Base-by-base conservation (phyloP, 768 basidiomycete genomes). In the Xerocomellus intermedius region DNA sequence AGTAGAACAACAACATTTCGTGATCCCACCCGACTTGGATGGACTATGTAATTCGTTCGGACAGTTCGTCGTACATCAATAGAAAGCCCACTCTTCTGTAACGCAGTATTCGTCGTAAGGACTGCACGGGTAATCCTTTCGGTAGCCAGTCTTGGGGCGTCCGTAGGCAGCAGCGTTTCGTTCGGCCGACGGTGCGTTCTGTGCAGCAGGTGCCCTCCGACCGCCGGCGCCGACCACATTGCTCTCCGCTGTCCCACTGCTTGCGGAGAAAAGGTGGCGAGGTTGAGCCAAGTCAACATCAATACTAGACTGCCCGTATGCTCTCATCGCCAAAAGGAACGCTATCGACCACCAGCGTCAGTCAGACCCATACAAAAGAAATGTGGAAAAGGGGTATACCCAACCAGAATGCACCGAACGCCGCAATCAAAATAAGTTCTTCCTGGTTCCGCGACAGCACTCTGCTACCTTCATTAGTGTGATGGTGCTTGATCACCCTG, bases 341-440 rank as follows among this genome's bases (percentile, higher is more conserved):
- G 79, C 79, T 80, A 48, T 48, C 22, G 17, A 42, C 30, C 35
- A 42, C 19, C 24, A 39, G 38, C 32, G 17, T 32, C 37, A 44
- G 49, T 58, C 52, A 63, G 50, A 53, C 48, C 16, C 30, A 33
- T 12, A 45, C 10, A 35, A 46, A 38, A 2, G 9, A 37, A 22
- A 36, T 4, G 28, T 2, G 3, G 32, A 28, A 14, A 41, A 55
- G 22, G 22, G 33, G 73, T 82, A 67, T 67, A 90, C 90, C 87
- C 47, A 91, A 74, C 87, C 87, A 91, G 66, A 88, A 82, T 54
- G 91, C 72, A 12, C 84, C 88, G 53, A 91, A 78, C 3, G 85
- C 84, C 6, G 76, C 83, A 57, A 92, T 86, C 69, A 92, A 64
- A 19, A 87, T 73, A 70, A 83, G 78, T 64, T 92, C 88, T 64